A percentile compares a stretch with the other conserved stretches of the same genome.
These are phyloP conservation scores for Lodderomyces elongisporus DNA, from an alignment of 1,139 yeast species.

Conservation along the genomic window DNA sequence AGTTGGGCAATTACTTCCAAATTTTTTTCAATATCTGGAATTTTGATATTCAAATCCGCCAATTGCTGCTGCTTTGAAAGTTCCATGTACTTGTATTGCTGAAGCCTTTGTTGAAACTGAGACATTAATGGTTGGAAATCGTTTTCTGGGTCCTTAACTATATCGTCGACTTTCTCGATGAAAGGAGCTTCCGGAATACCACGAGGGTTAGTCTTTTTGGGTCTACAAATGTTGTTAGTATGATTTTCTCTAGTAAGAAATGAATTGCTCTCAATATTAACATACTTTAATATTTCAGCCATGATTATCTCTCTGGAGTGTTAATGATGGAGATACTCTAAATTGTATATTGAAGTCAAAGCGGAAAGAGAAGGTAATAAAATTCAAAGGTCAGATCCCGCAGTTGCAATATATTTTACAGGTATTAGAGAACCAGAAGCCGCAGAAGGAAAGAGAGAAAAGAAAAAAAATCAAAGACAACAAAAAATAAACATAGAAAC, in stretches of 20 bases:
- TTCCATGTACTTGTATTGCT: conserved; percentile 83
- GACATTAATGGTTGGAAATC: conserved; percentile 68
- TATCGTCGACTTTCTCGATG: conserved; percentile 75
- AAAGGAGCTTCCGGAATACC: conserved; percentile 98
- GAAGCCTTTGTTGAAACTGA: conserved; percentile 73
- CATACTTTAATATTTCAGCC: conserved; percentile 22
- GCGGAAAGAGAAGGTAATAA: too few relatives aligned
- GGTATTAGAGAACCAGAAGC: too few relatives aligned
- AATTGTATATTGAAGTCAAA: too few relatives aligned
- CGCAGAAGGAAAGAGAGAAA: too few relatives aligned
- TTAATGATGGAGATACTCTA: too few relatives aligned
- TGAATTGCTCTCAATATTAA: conserved; percentile 2
- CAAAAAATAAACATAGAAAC: too few relatives aligned
- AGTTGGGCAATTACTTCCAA: conserved; percentile 66
- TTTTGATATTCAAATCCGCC: conserved; percentile 62
- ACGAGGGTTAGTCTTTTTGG: conserved; percentile 66
- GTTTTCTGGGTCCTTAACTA: conserved; percentile 56
- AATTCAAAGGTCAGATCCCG: too few relatives aligned
- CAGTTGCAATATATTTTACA: too few relatives aligned
- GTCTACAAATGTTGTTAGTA: conserved; percentile 37
- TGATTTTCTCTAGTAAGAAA: conserved; percentile 12
- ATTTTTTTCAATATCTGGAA: conserved; percentile 88
- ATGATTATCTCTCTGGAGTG: too few relatives aligned
- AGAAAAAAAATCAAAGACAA: too few relatives aligned
- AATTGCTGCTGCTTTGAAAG: conserved; percentile 70